Evolutionary conservation across 2,329 filamentous ascomycete genomes (phyloP), one percentile per base, ranked within the genome.

Genomic region (Microcyclospora tardicrescens): DNA sequence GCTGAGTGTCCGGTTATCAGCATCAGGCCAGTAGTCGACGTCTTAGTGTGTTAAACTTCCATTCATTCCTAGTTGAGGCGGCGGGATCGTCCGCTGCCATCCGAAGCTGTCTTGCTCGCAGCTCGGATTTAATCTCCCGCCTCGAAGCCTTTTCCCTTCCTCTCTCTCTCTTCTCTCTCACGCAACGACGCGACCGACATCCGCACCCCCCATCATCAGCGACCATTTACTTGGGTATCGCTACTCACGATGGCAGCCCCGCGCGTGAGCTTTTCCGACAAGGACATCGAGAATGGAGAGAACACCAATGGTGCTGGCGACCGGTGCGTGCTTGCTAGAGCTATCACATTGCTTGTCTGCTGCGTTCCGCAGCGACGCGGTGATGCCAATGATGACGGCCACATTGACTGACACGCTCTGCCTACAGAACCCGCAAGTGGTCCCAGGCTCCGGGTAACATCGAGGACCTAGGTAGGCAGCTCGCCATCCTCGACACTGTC

Each of bases 401-500:
- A 31, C 28, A 34, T 40, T 33, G 33, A 15, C 30, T 19, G 14
- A n/a, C 30, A 32, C 30, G 16, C 38, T 32, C 38, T 12, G 19
- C 39, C 15, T 33, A 42, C 42, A 55, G 53, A 39, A 57, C 56
- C 32, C 53, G 58, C 47, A 61, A 60, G 52, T 61, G 57, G 57
- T 61, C 58, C 16, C 56, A 58, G 41, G 58, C 58, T 27, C 57
- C 58, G 36, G 57, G 57, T 51, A 56, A 59, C 53, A 58, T 60
- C 43, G 64, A 68, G 50, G 65, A 66, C 49, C 50, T 58, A 39
- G 55, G 55, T 58, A 52, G 43, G 45, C 45, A 37, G 28, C 16
- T 13, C 10, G 14, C 16, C 37, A 15, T 28, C n/a, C 6, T n/a
- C 19, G 28, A 4, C 46, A 41, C 28, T 30, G 29, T 28, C 37